Conservation (phyloP, 1,284 basidiomycete species). For the Pseudozyma thailandica region DNA sequence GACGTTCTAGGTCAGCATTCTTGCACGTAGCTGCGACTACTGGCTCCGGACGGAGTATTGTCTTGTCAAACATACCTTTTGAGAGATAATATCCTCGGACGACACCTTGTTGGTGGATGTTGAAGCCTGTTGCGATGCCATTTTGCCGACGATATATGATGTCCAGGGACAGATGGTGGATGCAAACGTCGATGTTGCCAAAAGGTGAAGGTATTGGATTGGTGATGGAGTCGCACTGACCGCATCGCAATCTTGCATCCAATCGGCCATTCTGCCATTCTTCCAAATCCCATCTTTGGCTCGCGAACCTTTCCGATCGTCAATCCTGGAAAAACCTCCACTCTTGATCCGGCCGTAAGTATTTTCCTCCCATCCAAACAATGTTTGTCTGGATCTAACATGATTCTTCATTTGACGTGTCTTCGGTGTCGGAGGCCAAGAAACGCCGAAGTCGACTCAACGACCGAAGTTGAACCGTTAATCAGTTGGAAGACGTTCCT, state of each 20-base stretch:
- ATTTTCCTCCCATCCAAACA: neutral
- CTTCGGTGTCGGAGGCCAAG: constrained; percentile 7
- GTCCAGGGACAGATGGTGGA: too few species aligned
- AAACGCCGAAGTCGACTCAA: neutral
- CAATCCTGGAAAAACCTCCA: constrained; percentile 24
- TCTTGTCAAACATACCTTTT: constrained; percentile 75
- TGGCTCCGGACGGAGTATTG: neutral
- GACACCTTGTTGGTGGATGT: constrained; percentile 70
- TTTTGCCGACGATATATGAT: too few species aligned
- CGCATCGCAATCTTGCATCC: constrained; percentile 1
- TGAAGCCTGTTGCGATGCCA: constrained; percentile 46
- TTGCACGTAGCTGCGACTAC: neutral
- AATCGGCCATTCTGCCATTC: neutral
- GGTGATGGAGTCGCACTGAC: constrained; percentile 5
- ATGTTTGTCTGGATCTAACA: neutral
- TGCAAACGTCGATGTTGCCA: neutral
- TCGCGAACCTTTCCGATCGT: constrained; percentile 35
- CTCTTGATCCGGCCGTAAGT: constrained; percentile 19
- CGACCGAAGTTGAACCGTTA: too few species aligned
- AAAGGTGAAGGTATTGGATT: neutral
- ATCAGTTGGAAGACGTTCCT: neutral
- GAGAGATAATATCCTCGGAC: constrained; percentile 84
- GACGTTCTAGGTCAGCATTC: constrained; percentile 2
- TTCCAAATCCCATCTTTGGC: constrained; percentile 1
- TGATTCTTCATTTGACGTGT: too few species aligned